Evolutionary conservation across 768 basidiomycete genomes (phyloP), one percentile per base, ranked within the genome.

Genomic region (Mrakia hoshinonis): DNA sequence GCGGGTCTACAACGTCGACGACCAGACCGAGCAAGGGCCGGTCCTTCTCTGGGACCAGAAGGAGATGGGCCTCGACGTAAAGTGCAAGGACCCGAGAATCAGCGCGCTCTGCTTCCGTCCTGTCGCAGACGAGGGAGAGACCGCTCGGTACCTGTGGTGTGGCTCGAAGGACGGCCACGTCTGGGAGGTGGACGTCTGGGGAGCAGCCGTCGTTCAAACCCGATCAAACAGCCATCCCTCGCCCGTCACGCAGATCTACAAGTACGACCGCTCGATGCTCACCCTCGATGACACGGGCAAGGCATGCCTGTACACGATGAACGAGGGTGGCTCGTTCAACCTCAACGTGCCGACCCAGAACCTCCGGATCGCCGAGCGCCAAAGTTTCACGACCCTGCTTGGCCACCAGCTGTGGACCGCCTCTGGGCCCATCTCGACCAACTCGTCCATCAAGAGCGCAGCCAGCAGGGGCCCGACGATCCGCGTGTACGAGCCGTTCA

Each of bases 121-220:
- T 0, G 82, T 83, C 2, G 75, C 74, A 2, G 75, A 78, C 12
- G 75, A 79, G n/a, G 79, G 74, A 0, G 79, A 79, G 66, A 81
- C 84, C 22, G 90, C 89, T 2, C 82, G 82, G 38, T 83, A 85
- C 68, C 75, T 92, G 2, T 97, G 94, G 94, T 80, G 88, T 13
- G 95, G 94, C 4, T 91, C 91, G 36, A 92, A 90, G 80, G 92
- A 95, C 31, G 95, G 95, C 0, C 87, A 89, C 78, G 72, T 99
- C 31, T 83, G 88, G 74, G 93, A 96, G 81, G 74, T 95, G 68
- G 91, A 97, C 76, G 81, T 89, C 48, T 79, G 83, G 67, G 85
- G 83, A 2, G 88, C 87, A 0, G 74, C 75, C 5, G 79, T 92
- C 24, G 82, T 82, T 1, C 86, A 85, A 18, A 81, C 83, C 39